Conservation (phyloP, 805 yeast species). For the Jamesozyma rosinii region DNA sequence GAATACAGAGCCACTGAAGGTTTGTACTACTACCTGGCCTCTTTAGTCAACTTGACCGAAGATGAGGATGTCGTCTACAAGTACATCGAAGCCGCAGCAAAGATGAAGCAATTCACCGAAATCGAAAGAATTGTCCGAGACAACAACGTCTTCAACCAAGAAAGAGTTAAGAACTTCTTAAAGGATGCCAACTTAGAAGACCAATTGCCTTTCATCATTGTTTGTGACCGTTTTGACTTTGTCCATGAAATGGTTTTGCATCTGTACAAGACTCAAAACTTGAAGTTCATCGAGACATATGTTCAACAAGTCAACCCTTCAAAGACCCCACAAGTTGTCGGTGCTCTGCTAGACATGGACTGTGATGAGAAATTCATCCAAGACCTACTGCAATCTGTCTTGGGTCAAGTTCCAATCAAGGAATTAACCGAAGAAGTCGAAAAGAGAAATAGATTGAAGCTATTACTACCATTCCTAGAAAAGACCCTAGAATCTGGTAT, state of each 20-base stretch:
- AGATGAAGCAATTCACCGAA: conserved; percentile 81
- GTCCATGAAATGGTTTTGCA: conserved; percentile 90
- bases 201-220: conserved; percentile 92
- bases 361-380: conserved; percentile 87
- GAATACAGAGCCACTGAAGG: conserved; percentile 91
- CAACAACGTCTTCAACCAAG: conserved; percentile 90
- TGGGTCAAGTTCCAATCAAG: conserved; percentile 89
- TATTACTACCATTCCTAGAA: conserved; percentile 87
- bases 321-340: conserved; percentile 92
- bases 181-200: conserved; percentile 91
- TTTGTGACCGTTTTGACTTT: conserved; percentile 84
- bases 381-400: conserved; percentile 67
- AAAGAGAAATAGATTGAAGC: conserved; percentile 87
- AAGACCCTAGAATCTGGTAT: conserved; percentile 75
- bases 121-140: conserved; percentile 93
- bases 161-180: conserved; percentile 92
- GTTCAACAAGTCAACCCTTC: conserved; percentile 97
- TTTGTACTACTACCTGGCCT: conserved; percentile 83
- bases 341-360: conserved; percentile 92
- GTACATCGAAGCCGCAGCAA: conserved; percentile 90
- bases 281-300: conserved; percentile 94
- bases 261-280: conserved; percentile 89
- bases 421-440: conserved; percentile 91
- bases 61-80: conserved; percentile 94
- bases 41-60: conserved; percentile 86